Conservation (phyloP, 768 basidiomycete species). For the Coprinellus aureogranulatus region DNA sequence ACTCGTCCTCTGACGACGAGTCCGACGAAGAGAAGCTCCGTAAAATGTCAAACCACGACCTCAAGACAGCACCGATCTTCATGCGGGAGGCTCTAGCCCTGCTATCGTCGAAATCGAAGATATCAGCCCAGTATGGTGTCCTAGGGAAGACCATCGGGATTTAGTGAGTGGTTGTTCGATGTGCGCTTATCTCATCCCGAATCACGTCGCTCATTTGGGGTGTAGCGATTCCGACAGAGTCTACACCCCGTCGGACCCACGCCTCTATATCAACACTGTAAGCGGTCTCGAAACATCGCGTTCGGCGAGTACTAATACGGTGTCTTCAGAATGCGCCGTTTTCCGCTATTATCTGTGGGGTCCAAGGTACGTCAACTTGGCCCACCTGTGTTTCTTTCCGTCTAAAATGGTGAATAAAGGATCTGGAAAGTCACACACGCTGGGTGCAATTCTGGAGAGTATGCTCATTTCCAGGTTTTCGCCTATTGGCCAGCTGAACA, state of each 20-base stretch:
- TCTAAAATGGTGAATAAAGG: constrained; percentile 30
- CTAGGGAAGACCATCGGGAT: constrained; percentile 48
- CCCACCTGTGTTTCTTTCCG: neutral
- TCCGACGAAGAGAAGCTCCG: constrained; percentile 12
- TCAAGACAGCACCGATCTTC: constrained; percentile 49
- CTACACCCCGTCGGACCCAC: constrained; percentile 40
- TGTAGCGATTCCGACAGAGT: constrained; percentile 33
- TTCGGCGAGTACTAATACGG: neutral
- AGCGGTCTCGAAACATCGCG: constrained; percentile 13
- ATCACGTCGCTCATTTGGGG: neutral
- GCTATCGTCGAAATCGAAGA: constrained; percentile 30
- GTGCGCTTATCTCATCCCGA: neutral
- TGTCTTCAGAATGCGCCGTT: constrained; percentile 63
- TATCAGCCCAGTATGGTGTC: constrained; percentile 59
- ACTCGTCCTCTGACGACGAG: constrained; percentile 17
- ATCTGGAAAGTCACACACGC: constrained; percentile 72
- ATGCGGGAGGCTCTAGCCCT: constrained; percentile 46
- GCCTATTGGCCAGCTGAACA: constrained; percentile 49
- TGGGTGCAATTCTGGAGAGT: constrained; percentile 65
- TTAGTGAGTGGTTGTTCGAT: constrained; percentile 33
- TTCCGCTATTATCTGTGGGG: constrained; percentile 73
- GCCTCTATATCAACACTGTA: constrained; percentile 70
- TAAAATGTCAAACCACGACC: constrained; percentile 32
- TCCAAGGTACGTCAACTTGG: constrained; percentile 43
- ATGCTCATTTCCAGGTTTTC: constrained; percentile 59